A percentile compares a stretch with the other conserved stretches of the same genome.
phyloP scores from a whole-genome alignment of 257 asterid genomes.

The Petunia secreta region DNA sequence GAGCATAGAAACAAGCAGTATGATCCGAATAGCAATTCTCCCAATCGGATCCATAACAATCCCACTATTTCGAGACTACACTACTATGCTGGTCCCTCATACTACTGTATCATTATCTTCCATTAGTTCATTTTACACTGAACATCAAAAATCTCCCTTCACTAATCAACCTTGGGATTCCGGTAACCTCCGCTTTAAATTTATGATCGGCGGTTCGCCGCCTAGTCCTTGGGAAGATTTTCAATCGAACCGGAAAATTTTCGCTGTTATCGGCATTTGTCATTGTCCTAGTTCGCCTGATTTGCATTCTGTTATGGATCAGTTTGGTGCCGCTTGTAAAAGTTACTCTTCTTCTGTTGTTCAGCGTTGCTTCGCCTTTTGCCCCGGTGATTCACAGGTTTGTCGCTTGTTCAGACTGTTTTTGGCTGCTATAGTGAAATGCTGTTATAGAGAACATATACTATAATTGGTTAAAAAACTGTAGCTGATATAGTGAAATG shows the following conservation, averaged over 20 bases:
- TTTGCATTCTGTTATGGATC: slow-evolving; percentile 67
- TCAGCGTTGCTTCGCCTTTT: slow-evolving; percentile 87
- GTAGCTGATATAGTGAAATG: no score
- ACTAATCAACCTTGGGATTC: slow-evolving; percentile 90
- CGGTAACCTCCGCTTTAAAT: slow-evolving; percentile 85
- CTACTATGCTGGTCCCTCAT: slow-evolving; percentile 82
- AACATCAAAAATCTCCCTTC: slow-evolving; percentile 97
- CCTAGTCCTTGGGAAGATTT: slow-evolving; percentile 99
- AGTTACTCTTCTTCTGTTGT: slow-evolving; percentile 85
- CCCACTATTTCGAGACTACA: slow-evolving; percentile 74
- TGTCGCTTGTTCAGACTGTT: not conserved
- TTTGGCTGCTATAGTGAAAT: not conserved
- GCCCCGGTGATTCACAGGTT: slow-evolving; percentile 93
- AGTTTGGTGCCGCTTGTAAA: slow-evolving; percentile 62
- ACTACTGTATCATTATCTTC: slow-evolving; percentile 80
- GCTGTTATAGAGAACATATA: no score
- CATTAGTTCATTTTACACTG: slow-evolving; percentile 95
- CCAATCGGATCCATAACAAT: slow-evolving; percentile 75
- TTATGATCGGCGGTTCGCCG: slow-evolving; percentile 86
- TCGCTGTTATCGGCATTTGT: slow-evolving; percentile 81
- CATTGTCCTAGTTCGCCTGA: slow-evolving; percentile 94
- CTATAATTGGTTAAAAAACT: no score
- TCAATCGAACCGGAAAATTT: slow-evolving; percentile 86
- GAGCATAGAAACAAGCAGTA: slow-evolving; percentile 92
- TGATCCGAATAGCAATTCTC: slow-evolving; percentile 92